Evolutionary conservation across 176 grass and related monocot species (phyloP), one percentile per base, ranked within the genome.

Genomic region (Triticum monococcum): DNA sequence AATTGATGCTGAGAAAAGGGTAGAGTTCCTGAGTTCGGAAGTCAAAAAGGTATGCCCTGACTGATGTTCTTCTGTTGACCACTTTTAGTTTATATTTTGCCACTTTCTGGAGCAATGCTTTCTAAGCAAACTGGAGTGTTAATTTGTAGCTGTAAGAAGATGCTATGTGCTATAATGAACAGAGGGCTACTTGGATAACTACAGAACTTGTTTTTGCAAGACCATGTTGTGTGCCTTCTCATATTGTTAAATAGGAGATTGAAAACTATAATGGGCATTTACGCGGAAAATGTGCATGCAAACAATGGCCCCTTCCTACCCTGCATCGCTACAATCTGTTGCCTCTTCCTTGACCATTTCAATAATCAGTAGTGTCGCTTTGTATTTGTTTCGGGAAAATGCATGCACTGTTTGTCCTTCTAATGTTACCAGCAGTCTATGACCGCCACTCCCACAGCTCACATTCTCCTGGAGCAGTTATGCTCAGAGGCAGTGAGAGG

Each of bases 21-120:
- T 94, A 43, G 86, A 94, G 80, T 75, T 82, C 75, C 75, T 97
- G 67, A 84, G 78, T 85, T 92, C 68, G 45, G 88, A 97, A 87
- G 72, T 94, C 18, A 78, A 89, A 78, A 94, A 91, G 88, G 95
- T 97, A 81, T 68, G 31, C 25, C 76, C 31, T 48, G 38, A 74
- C 46, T 17, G 30, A 89, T 36, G 12, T 80, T 10, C 23, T 86
- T 84, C 14, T 71, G 12, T 25, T 65, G 46, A 77, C 23, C 23
- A 72, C 17, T 84, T 66, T 28, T 79, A 18, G 18, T 62, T 84
- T 79, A 26, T 64, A 69, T 70, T 71, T 81, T 43, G 79, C 50
- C 62, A 59, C 24, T 74, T 67, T 24, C 36, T 67, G 78, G 45
- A 72, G 41, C 46, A 67, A 85, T 85, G 59, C 28, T 85, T 54